Evolutionary conservation across 192 early-diverging fungal species (phyloP).

Genomic region (Coemansia reversa): DNA sequence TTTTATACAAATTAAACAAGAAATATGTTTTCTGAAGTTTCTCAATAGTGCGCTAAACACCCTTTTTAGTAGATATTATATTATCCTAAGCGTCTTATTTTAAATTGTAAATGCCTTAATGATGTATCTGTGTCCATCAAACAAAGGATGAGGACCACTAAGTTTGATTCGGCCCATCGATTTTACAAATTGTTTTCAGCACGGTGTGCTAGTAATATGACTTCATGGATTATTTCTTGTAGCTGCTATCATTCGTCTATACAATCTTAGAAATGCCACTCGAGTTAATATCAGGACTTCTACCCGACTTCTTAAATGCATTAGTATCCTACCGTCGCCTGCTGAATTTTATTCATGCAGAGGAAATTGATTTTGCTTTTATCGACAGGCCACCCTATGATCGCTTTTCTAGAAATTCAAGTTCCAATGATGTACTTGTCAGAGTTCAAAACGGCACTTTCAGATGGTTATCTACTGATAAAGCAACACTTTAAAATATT

Average conservation of each 20-base stretch:
- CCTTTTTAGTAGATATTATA: not conserved
- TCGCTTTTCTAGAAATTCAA: conserved; percentile 1
- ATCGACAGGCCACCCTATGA: too few species aligned
- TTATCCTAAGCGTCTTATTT: not conserved
- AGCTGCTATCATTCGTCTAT: conserved; percentile 7
- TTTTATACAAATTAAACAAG: too few species aligned
- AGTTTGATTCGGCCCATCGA: conserved; percentile 30
- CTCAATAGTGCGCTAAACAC: not conserved
- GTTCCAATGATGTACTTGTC: conserved; percentile 24
- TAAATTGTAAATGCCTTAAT: not conserved
- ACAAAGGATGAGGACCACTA: conserved; percentile 46
- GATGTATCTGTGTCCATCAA: conserved; percentile 28
- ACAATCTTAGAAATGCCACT: not conserved
- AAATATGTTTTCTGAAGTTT: too few species aligned
- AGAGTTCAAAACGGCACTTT: conserved; percentile 35
- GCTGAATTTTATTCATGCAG: too few species aligned
- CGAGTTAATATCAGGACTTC: too few species aligned
- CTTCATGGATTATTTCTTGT: conserved; percentile 19
- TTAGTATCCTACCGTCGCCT: too few species aligned
- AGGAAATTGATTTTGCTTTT: too few species aligned
- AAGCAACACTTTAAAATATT: conserved; percentile 34
- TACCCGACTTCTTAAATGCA: too few species aligned
- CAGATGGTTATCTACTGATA: conserved; percentile 49
- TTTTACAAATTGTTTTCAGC: conserved; percentile 44
- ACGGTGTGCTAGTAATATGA: conserved; percentile 22